Percentiles rank a stretch among this genome's conserved stretches.
These are phyloP conservation scores for Coemansia sp. DNA, from an alignment of 192 early-diverging fungal genomes.

Conservation along the genomic window DNA sequence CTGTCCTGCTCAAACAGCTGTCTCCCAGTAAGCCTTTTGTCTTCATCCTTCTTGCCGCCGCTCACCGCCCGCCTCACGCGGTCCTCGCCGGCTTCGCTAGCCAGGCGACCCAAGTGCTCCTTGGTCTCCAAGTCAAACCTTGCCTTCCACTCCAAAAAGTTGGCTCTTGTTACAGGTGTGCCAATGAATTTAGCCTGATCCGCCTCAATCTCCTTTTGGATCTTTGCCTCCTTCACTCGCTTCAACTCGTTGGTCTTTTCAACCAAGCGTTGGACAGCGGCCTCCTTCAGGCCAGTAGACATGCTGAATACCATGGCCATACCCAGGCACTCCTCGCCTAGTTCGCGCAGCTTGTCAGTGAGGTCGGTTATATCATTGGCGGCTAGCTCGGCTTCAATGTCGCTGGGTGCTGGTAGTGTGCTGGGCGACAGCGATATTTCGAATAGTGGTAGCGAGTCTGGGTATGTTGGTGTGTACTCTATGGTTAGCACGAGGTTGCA, in stretches of 20 bases:
- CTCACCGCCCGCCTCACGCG: slow-evolving; percentile 42
- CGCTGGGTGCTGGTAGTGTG: slow-evolving; percentile 29
- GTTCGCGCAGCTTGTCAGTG: slow-evolving; percentile 27
- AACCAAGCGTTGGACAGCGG: slow-evolving; percentile 62
- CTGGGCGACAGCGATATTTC: slow-evolving; percentile 56
- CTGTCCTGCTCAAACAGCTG: slow-evolving; percentile 93
- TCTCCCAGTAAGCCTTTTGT: slow-evolving; percentile 67
- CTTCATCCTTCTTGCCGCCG: slow-evolving; percentile 48
- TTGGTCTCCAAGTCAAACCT: slow-evolving; percentile 76
- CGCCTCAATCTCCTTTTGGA: slow-evolving; percentile 67
- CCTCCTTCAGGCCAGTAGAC: slow-evolving; percentile 76
- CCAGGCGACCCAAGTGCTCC: slow-evolving; percentile 13
- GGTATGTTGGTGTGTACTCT: slow-evolving; percentile 75
- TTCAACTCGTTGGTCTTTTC: slow-evolving; percentile 59
- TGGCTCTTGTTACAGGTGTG: slow-evolving; percentile 78
- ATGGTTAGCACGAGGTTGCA: slow-evolving; percentile 60
- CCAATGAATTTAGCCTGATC: slow-evolving; percentile 81
- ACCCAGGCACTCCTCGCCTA: slow-evolving; percentile 74
- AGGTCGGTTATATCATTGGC: slow-evolving; percentile 38
- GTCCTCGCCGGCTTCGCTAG: slow-evolving; percentile 58
- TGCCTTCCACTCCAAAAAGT: slow-evolving; percentile 80
- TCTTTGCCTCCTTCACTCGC: slow-evolving; percentile 53
- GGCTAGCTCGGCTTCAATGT: slow-evolving; percentile 54
- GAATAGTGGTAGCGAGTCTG: slow-evolving; percentile 70
- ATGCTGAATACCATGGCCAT: slow-evolving; percentile 95